Evolutionary conservation across 257 asterid genomes (phyloP).

Genomic region (Solanum pinnatisectum): DNA sequence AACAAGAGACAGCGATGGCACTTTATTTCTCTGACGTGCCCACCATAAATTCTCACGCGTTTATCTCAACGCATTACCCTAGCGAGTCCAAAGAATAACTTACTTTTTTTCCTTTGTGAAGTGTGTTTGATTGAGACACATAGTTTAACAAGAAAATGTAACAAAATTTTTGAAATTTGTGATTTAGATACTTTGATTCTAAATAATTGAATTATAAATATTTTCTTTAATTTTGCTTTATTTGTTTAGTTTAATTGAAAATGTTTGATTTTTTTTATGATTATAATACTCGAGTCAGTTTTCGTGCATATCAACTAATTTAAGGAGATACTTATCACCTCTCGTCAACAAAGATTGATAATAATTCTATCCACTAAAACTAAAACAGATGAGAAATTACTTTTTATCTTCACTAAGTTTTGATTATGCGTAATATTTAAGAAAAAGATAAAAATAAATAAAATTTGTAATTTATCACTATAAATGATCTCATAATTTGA

Average conservation of each 20-base stretch:
- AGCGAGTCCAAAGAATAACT: not conserved
- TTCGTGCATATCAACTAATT: not conserved
- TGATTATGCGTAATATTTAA: not conserved
- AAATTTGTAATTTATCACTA: not conserved
- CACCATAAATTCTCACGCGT: constrained; percentile 3
- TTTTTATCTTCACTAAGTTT: no score
- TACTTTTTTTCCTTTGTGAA: not conserved
- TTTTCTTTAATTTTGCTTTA: not conserved
- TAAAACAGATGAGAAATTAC: no score
- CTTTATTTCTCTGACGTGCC: constrained; percentile 6
- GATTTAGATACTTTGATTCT: not conserved
- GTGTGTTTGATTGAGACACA: not conserved
- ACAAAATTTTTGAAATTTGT: not conserved
- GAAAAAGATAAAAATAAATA: not conserved
- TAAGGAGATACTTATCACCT: not conserved
- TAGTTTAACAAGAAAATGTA: not conserved
- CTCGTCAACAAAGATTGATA: no score
- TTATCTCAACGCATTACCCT: not conserved
- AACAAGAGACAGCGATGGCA: not conserved
- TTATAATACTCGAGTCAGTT: no score
- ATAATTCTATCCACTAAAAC: not conserved
- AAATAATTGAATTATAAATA: no score
- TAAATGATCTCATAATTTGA: not conserved
- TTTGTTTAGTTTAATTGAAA: no score
- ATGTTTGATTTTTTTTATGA: no score